phyloP scores from a whole-genome alignment of 2,329 filamentous ascomycete species.

The Beauveria asiatica region DNA sequence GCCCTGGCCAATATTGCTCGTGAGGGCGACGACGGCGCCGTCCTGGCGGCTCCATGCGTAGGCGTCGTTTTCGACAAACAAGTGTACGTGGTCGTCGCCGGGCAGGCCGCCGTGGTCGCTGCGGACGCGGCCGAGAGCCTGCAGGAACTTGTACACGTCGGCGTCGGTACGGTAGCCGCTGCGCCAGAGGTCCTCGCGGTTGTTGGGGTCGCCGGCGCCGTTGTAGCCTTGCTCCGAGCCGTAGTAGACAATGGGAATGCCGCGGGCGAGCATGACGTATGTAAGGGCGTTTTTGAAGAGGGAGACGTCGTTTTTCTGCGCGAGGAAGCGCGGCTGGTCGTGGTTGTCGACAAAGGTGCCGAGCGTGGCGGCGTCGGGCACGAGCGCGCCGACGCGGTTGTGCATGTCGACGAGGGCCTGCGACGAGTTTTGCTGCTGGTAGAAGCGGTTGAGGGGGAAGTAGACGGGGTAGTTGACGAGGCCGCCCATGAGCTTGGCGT shows the following conservation, averaged over 20 bases:
- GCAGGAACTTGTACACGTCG: conserved; percentile 40
- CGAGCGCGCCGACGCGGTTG: conserved; percentile 25
- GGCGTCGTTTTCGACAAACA: conserved; percentile 31
- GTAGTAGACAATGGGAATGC: conserved; percentile 57
- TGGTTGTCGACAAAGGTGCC: conserved; percentile 52
- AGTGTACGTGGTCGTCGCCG: conserved; percentile 34
- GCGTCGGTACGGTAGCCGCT: conserved; percentile 37
- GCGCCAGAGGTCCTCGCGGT: conserved; percentile 52
- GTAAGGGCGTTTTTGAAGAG: conserved; percentile 53
- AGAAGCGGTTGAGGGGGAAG: conserved; percentile 33
- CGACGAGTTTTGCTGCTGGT: conserved; percentile 27
- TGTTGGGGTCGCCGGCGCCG: conserved; percentile 37
- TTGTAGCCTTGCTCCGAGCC: conserved; percentile 55
- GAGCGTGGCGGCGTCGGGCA: conserved; percentile 36
- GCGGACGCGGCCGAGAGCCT: conserved; percentile 4
- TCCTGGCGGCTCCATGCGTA: conserved; percentile 38
- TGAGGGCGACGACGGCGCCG: conserved; percentile 36
- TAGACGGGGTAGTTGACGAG: conserved; percentile 52
- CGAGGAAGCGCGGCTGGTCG: conserved; percentile 46
- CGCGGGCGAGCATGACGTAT: conserved; percentile 52
- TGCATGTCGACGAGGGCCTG: conserved; percentile 31
- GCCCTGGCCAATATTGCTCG: conserved; percentile 33
- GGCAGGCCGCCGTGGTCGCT: conserved; percentile 28
- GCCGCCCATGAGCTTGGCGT: conserved; percentile 46
- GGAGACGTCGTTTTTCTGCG: conserved; percentile 41